phyloP scores from a whole-genome alignment of 176 grass and related monocot species.

The Saccharum spontaneum region DNA sequence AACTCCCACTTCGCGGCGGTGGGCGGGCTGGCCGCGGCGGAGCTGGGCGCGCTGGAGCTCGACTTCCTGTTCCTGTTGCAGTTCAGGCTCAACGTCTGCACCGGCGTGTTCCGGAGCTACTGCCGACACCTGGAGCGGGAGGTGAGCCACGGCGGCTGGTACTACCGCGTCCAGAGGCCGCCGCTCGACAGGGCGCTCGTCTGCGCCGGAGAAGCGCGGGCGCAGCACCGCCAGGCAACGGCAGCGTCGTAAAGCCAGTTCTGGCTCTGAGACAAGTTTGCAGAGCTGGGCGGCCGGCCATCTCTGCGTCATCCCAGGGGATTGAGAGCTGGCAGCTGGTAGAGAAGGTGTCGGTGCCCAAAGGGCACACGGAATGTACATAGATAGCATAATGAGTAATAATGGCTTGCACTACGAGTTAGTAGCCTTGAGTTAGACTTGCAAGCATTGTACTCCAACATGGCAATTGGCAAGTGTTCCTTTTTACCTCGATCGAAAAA shows the following conservation, averaged over 20 bases:
- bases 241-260: conserved; percentile 10
- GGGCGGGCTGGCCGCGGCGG: conserved; percentile 57
- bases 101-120: conserved; percentile 74
- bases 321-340: not conserved
- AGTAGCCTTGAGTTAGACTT: not conserved
- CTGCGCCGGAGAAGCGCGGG: conserved; percentile 35
- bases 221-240: conserved; percentile 15
- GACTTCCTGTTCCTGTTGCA: conserved; percentile 84
- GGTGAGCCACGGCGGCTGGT: conserved; percentile 62
- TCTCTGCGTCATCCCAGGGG: no score
- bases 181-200: conserved; percentile 49
- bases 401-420: no score
- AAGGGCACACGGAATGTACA: conserved; percentile 6
- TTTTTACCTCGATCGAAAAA: not conserved
- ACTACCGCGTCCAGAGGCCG: conserved; percentile 60
- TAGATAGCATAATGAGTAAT: not conserved
- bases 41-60: conserved; percentile 69
- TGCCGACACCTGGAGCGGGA: conserved; percentile 87
- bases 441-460: not conserved
- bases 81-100: conserved; percentile 82
- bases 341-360: not conserved
- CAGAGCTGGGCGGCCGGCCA: no score
- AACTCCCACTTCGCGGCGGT: conserved; percentile 85
- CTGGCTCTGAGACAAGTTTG: no score
- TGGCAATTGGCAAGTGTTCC: not conserved